Percentiles rank a stretch among this genome's conserved stretches.
Evolutionary conservation across 805 yeast genomes (phyloP).

Genomic region (Saccharomycopsis sp.): DNA sequence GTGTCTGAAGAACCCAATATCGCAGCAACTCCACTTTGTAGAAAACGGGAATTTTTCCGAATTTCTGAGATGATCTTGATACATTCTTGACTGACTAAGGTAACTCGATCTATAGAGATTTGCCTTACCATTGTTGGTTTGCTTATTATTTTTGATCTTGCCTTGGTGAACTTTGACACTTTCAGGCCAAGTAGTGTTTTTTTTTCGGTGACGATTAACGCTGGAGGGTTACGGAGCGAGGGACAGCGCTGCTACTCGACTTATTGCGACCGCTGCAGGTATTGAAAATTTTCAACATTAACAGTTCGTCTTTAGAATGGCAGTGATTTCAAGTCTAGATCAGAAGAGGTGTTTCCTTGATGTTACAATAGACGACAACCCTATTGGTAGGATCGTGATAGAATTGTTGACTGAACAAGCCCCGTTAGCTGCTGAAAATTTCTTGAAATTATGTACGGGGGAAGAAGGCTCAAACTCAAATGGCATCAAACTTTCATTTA

Average conservation of each 20-base stretch:
- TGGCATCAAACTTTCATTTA: constrained; percentile 30
- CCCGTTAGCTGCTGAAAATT: constrained; percentile 50
- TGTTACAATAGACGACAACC: constrained; percentile 35
- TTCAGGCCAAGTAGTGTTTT: too few relatives aligned
- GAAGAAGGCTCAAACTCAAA: constrained; percentile 23
- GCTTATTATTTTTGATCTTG: neutral
- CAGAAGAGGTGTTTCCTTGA: constrained; percentile 40
- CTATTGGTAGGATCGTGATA: constrained; percentile 54
- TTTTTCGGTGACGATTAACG: neutral
- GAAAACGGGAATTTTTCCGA: constrained; percentile 76
- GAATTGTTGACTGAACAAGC: constrained; percentile 45
- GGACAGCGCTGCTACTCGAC: neutral
- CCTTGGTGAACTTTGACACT: too few relatives aligned
- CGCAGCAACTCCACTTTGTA: constrained; percentile 79
- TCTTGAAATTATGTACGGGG: constrained; percentile 39
- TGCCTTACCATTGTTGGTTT: constrained; percentile 1
- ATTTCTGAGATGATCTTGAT: constrained; percentile 79
- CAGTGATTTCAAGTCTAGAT: constrained; percentile 7
- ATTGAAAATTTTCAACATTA: neutral
- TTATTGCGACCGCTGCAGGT: neutral
- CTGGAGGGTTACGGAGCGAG: neutral
- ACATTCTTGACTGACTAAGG: constrained; percentile 84
- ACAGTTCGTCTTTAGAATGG: constrained; percentile 5
- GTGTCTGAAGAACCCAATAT: constrained; percentile 63
- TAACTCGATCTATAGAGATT: constrained; percentile 60